Evolutionary conservation across 441 rosid genomes (phyloP).

Genomic region (Codiaeum variegatum): DNA sequence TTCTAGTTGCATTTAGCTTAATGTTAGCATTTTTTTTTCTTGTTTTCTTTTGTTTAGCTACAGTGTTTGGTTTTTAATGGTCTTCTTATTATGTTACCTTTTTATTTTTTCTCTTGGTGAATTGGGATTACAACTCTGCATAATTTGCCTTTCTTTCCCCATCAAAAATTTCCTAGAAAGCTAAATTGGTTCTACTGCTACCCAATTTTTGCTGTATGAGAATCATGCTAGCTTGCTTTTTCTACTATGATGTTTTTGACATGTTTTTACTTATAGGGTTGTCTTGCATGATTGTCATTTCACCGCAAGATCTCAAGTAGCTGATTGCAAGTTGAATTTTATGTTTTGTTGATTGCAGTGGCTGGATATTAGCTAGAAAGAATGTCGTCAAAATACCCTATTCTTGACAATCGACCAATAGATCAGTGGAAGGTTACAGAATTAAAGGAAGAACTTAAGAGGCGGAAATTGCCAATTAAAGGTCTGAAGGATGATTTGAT

Average conservation of each 20-base stretch:
- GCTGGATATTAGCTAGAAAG: conserved; percentile 27
- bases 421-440: conserved; percentile 94
- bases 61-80: no score
- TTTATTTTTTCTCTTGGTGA: neutral
- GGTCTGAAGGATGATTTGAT: conserved; percentile 95
- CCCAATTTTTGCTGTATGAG: neutral
- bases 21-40: neutral
- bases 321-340: conserved; percentile 9
- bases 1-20: no score
- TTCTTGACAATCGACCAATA: conserved; percentile 68
- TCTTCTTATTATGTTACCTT: neutral
- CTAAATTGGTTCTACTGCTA: neutral
- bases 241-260: neutral
- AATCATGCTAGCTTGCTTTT: neutral
- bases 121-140: neutral
- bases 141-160: neutral
- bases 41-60: neutral
- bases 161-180: neutral
- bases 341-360: conserved; percentile 18
- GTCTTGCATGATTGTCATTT: neutral
- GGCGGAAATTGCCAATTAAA: conserved; percentile 52
- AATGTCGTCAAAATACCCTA: conserved; percentile 79
- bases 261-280: neutral
- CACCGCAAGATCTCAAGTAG: neutral
- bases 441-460: conserved; percentile 89